Evolutionary conservation across 2,329 filamentous ascomycete species (phyloP).

Genomic region (Ophiocordyceps camponoti-saundersi): DNA sequence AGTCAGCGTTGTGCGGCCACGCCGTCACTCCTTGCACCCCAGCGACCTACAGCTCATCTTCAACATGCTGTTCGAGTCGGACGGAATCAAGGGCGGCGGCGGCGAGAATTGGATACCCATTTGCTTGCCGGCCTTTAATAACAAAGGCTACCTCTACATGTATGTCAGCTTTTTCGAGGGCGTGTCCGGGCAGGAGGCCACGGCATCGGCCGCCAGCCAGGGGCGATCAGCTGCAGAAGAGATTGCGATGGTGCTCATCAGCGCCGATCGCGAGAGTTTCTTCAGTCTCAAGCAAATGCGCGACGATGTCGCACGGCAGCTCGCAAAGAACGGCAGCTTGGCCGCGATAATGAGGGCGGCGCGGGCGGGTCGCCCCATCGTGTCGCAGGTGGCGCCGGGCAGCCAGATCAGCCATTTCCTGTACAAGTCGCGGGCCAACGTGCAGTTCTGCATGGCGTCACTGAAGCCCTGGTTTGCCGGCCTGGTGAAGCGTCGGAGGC

Average conservation of each 20-base stretch:
- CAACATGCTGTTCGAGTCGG: slow-evolving; percentile 97
- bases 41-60: slow-evolving; percentile 93
- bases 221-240: slow-evolving; percentile 55
- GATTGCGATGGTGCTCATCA: slow-evolving; percentile 86
- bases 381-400: slow-evolving; percentile 63
- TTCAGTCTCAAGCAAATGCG: slow-evolving; percentile 68
- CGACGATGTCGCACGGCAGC: slow-evolving; percentile 45
- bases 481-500: slow-evolving; percentile 44
- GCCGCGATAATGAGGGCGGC: slow-evolving; percentile 57
- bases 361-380: slow-evolving; percentile 49
- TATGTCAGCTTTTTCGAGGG: slow-evolving; percentile 87
- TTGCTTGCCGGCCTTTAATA: slow-evolving; percentile 94
- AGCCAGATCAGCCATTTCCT: slow-evolving; percentile 78
- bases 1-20: slow-evolving; percentile 86
- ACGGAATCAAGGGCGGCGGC: slow-evolving; percentile 72
- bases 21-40: slow-evolving; percentile 87
- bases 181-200: slow-evolving; percentile 21
- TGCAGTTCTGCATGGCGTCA: slow-evolving; percentile 88
- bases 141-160: slow-evolving; percentile 93
- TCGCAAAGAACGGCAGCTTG: slow-evolving; percentile 61
- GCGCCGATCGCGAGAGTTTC: slow-evolving; percentile 83
- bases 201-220: slow-evolving; percentile 30
- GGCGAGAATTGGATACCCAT: slow-evolving; percentile 97
- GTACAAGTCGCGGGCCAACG: slow-evolving; percentile 87
- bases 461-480: slow-evolving; percentile 49